These are phyloP conservation scores for Gastrolobium bilobum DNA, from an alignment of 306 rosid genomes.

Conservation along the genomic window DNA sequence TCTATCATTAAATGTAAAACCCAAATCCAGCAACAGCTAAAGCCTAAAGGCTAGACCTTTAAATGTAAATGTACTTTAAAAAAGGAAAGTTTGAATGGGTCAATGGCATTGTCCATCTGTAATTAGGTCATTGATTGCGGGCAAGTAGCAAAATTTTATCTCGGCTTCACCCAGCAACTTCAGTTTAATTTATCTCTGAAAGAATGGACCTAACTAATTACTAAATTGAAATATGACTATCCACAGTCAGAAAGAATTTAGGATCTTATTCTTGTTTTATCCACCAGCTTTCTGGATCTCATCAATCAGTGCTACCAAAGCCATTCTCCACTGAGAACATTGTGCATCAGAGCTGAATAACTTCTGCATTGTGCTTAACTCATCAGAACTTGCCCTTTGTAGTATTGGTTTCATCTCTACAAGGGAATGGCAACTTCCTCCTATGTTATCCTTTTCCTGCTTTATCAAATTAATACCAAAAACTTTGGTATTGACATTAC, in stretches of 20 bases:
- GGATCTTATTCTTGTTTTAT: constrained; percentile 58
- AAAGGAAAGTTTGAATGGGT: constrained; percentile 46
- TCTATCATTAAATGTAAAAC: constrained; percentile 40
- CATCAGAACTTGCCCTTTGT: constrained; percentile 64
- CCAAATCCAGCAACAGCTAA: constrained; percentile 44
- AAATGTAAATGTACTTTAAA: constrained; percentile 22
- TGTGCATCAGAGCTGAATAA: constrained; percentile 58
- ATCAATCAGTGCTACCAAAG: constrained; percentile 60
- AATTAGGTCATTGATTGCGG: constrained; percentile 49
- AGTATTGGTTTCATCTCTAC: constrained; percentile 58
- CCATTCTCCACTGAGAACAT: constrained; percentile 56
- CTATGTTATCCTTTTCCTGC: constrained; percentile 43
- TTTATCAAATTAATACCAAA: constrained; percentile 60
- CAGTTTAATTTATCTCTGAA: constrained; percentile 50
- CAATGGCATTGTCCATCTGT: constrained; percentile 47
- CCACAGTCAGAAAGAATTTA: constrained; percentile 61
- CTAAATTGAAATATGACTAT: constrained; percentile 53
- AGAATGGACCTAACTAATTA: constrained; percentile 66
- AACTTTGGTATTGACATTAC: constrained; percentile 49
- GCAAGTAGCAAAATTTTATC: constrained; percentile 52
- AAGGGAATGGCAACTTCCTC: constrained; percentile 44
- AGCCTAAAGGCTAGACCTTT: constrained; percentile 36
- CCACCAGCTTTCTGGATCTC: constrained; percentile 63
- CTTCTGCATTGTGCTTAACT: constrained; percentile 62
- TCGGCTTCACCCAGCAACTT: constrained; percentile 51